A percentile compares a stretch with the other conserved stretches of the same genome.
Conservation (phyloP, 164 flowering plant genomes). For the Tetrastigma voinierianum region DNA sequence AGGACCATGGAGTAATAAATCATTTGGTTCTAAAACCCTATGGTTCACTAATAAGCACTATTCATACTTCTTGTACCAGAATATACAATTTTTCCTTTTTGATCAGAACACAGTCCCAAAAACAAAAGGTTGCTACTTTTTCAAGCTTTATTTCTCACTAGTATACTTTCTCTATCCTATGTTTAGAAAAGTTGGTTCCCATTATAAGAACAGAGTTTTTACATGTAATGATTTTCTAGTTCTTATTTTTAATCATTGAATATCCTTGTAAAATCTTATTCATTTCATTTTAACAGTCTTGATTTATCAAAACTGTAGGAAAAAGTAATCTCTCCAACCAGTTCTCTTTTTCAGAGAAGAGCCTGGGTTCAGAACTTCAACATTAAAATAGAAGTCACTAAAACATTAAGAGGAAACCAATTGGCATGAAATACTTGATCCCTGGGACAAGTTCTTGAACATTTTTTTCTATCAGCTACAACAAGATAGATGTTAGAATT, state of each 20-base stretch:
- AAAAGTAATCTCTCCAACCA: background rate
- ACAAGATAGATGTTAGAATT: too few relatives aligned
- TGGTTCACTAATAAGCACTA: background rate
- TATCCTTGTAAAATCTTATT: background rate
- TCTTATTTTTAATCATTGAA: background rate
- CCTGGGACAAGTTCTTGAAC: background rate
- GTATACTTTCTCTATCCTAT: background rate
- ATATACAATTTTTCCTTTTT: background rate
- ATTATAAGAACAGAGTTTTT: conserved; percentile 1
- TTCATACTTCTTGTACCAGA: background rate
- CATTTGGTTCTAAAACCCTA: too few relatives aligned
- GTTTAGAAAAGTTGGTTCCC: conserved; percentile 1
- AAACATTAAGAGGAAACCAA: background rate
- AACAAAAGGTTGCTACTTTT: conserved; percentile 1
- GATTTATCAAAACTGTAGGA: background rate
- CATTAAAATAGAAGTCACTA: background rate
- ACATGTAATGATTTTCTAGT: background rate
- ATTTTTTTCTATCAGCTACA: background rate
- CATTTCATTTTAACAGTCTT: background rate
- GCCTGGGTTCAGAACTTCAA: background rate
- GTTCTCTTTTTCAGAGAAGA: background rate
- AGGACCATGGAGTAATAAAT: background rate
- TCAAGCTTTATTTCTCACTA: background rate
- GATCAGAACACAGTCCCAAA: background rate
- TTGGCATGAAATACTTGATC: background rate